Percentiles rank a stretch among this genome's conserved stretches.
Evolutionary conservation across 2,329 filamentous ascomycete genomes (phyloP).

Genomic region (Neospermospora avenae): DNA sequence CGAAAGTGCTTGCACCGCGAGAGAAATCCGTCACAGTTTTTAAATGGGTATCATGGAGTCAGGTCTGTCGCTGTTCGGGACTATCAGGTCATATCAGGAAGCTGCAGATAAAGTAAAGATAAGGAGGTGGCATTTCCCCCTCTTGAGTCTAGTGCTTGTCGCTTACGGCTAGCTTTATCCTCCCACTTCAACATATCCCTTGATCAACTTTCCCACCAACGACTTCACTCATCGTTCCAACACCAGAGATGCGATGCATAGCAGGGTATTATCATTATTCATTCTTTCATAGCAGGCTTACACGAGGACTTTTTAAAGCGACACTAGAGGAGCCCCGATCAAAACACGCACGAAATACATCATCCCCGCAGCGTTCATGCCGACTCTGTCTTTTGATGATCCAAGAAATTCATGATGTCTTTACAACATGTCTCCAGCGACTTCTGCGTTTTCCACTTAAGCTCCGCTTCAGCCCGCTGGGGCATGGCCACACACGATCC

Average conservation of each 20-base stretch:
- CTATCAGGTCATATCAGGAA: neutral
- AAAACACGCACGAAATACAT: neutral
- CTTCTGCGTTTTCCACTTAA: slow-evolving; percentile 38
- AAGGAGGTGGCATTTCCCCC: neutral
- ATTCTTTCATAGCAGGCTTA: no score
- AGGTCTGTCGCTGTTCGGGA: neutral
- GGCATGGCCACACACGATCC: slow-evolving; percentile 42
- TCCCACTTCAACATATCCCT: neutral
- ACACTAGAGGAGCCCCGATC: neutral
- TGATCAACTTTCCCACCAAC: neutral
- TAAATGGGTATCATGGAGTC: neutral
- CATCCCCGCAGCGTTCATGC: neutral
- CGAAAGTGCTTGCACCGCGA: no score
- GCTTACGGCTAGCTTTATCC: neutral
- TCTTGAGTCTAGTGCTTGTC: neutral
- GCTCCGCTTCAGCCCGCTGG: slow-evolving; percentile 37
- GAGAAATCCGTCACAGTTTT: no score
- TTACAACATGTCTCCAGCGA: slow-evolving; percentile 16
- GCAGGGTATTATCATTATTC: no score
- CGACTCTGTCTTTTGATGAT: slow-evolving; percentile 2
- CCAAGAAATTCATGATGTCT: slow-evolving; percentile 19
- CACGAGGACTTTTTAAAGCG: no score
- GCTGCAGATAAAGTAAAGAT: neutral
- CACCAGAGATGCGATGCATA: neutral
- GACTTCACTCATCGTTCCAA: neutral